Evolutionary conservation across 306 rosid genomes (phyloP).

Genomic region (Fragaria iinumae): DNA sequence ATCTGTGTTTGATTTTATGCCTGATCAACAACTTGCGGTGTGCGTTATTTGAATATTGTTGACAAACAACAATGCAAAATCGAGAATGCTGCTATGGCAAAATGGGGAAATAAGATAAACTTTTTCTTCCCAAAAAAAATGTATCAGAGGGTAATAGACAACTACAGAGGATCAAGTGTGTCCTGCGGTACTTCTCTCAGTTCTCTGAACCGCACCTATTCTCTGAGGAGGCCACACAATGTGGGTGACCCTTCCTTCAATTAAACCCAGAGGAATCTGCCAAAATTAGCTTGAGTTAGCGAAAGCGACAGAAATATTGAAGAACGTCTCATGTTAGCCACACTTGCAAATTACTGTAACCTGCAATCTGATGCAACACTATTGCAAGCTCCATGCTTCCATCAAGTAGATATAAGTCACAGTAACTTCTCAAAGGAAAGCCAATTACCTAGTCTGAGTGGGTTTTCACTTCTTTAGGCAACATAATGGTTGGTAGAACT

Average conservation of each 20-base stretch:
- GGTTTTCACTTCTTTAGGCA: background rate
- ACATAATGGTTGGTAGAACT: background rate
- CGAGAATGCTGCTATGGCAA: background rate
- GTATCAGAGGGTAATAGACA: slow-evolving; percentile 10
- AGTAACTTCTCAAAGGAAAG: background rate
- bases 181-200: slow-evolving; percentile 24
- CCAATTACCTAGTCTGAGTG: background rate
- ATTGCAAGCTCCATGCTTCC: background rate
- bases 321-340: slow-evolving; percentile 4
- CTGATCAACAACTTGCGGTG: background rate
- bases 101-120: background rate
- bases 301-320: slow-evolving; percentile 7
- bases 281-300: slow-evolving; percentile 31
- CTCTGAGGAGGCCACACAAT: slow-evolving; percentile 96
- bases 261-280: slow-evolving; percentile 83
- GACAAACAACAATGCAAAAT: background rate
- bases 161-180: slow-evolving; percentile 33
- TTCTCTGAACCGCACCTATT: slow-evolving; percentile 69
- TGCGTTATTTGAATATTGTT: background rate
- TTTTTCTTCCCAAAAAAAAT: slow-evolving; percentile 2
- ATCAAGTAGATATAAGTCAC: background rate
- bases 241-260: slow-evolving; percentile 84
- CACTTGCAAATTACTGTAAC: background rate
- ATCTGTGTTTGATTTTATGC: background rate
- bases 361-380: background rate